Conservation (phyloP, 495 filamentous ascomycete genomes). For the Penicillium atrosanguineum region DNA sequence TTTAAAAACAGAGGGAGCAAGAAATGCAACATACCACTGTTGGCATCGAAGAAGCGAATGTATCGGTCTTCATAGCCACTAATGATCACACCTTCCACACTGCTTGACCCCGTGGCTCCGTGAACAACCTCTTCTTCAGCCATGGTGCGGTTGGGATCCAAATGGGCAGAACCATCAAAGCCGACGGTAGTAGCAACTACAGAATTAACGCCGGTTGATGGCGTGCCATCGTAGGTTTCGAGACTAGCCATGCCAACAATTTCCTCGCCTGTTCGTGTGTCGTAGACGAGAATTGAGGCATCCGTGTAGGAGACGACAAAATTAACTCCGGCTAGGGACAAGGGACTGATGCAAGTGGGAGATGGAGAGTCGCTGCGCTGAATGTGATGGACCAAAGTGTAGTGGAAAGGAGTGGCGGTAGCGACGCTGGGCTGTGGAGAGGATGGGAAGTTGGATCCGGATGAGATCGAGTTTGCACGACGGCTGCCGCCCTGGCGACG, state of each 20-base stretch:
- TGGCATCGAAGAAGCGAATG: constrained; percentile 96
- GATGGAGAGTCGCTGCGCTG: constrained; percentile 66
- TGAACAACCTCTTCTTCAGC: constrained; percentile 67
- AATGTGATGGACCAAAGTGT: constrained; percentile 80
- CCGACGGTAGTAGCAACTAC: constrained; percentile 86
- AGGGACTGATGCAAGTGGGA: constrained; percentile 87
- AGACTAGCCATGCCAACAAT: constrained; percentile 85
- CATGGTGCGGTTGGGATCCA: constrained; percentile 61
- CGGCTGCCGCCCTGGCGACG: constrained; percentile 70
- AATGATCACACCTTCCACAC: constrained; percentile 88
- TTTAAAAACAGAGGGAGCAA: not conserved
- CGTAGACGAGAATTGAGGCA: constrained; percentile 84
- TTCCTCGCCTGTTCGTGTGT: constrained; percentile 88
- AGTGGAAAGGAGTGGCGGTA: constrained; percentile 61
- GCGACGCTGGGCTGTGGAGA: constrained; percentile 87
- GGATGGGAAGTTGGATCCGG: constrained; percentile 83
- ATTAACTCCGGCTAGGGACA: constrained; percentile 80
- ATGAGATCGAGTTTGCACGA: constrained; percentile 85
- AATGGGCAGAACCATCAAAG: constrained; percentile 63
- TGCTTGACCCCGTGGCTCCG: constrained; percentile 82
- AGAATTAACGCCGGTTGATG: constrained; percentile 79
- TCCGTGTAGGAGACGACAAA: constrained; percentile 94
- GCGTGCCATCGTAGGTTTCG: constrained; percentile 88
- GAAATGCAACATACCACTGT: constrained; percentile 72
- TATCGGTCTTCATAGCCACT: constrained; percentile 94